Evolutionary conservation across 306 rosid species (phyloP), one percentile per base, ranked within the genome.

Genomic region (Arachis stenosperma): DNA sequence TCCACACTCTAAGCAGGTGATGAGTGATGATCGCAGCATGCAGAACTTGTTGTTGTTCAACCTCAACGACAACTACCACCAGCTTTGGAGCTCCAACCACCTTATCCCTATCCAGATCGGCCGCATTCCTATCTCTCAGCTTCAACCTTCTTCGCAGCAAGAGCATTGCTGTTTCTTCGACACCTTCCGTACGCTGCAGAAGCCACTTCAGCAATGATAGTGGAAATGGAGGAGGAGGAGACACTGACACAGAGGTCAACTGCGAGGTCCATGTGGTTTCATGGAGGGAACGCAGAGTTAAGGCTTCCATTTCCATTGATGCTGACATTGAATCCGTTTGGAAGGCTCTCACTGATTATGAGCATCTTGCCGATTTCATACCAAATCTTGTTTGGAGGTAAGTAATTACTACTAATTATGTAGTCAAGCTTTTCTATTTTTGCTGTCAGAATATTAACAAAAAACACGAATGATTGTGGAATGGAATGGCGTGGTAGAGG

Each of bases 361-460:
- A 93, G 75, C 90, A 84, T 27, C 90, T 93, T 2, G 96, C 96
- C 29, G 94, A 93, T 73, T 93, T 88, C 82, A 86, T 93, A 13
- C 98, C 98, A 5, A 93, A 93, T 81, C 96, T 93, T 75, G 90
- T 93, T 7, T 91, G 87, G 83, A 89, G 98, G 97, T 90, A 81
- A 2, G 9, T 43, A 2, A 29, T 33, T 22, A 22, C 27, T 22
- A 22, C 27, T 22, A 22, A 22, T 22, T 22, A 22, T 22, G 27
- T 22, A 22, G 27, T 22, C 27, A 22, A 22, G 27, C 27, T 22
- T 22, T 22, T 22, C 27, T 22, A 22, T 22, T 22, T 22, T 22
- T 22, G 27, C 27, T 22, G 50, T 9, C 3, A 40, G 43, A 40
- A 40, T 40, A 4, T 40, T 7, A 40, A 40, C 43, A 40, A 3